A percentile compares a stretch with the other conserved stretches of the same genome.
Evolutionary conservation across 2,329 filamentous ascomycete genomes (phyloP).

Genomic region (Coniochaeta hoffmannii): DNA sequence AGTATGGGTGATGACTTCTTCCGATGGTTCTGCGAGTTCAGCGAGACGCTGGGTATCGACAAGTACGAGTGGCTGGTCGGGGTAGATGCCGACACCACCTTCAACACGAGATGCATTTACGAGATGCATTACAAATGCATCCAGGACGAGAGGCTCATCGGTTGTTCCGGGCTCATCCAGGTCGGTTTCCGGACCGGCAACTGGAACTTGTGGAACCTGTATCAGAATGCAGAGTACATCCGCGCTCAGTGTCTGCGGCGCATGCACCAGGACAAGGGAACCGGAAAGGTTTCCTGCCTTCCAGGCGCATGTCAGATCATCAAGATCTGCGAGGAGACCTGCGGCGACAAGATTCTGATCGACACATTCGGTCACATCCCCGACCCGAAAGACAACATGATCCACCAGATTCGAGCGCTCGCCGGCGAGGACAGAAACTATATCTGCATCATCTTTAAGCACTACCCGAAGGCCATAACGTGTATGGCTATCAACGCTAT

Average conservation of each 20-base stretch:
- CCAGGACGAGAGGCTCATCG: constrained; percentile 34
- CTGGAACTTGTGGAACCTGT: constrained; percentile 37
- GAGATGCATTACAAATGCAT: constrained; percentile 26
- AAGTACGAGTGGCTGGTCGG: constrained; percentile 34
- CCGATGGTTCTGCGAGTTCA: constrained; percentile 29
- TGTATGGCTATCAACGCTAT: constrained; percentile 38
- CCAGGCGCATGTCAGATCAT: constrained; percentile 43
- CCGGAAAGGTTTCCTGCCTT: constrained; percentile 40
- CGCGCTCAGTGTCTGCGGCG: constrained; percentile 38
- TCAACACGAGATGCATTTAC: constrained; percentile 31
- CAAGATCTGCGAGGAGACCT: constrained; percentile 39
- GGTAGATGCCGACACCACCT: constrained; percentile 28
- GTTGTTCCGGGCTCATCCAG: constrained; percentile 40
- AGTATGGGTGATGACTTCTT: constrained; percentile 39
- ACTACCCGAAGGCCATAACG: constrained; percentile 34
- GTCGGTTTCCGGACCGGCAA: constrained; percentile 34
- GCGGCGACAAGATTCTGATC: constrained; percentile 36
- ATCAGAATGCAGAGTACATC: constrained; percentile 40
- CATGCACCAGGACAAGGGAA: constrained; percentile 40
- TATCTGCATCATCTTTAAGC: constrained; percentile 38
- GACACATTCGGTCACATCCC: constrained; percentile 41
- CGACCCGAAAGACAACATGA: constrained; percentile 39
- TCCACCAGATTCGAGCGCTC: constrained; percentile 39
- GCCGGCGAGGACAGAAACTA: constrained; percentile 43
- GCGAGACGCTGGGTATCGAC: constrained; percentile 26